Base-by-base conservation (phyloP, 768 basidiomycete species). In the Boletus speciosus region DNA sequence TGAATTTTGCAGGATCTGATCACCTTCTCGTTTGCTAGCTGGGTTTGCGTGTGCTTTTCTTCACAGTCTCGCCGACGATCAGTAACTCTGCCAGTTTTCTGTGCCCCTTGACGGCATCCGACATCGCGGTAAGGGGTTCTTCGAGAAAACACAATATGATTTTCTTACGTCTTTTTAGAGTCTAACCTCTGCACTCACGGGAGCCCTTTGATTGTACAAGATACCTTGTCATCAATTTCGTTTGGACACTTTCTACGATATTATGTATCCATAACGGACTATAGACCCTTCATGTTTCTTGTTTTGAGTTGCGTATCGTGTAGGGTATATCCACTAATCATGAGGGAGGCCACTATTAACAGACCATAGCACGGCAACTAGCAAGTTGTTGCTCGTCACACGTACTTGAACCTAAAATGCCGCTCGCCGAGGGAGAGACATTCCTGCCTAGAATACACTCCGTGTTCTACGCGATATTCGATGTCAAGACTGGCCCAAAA, bases 401-500 rank as follows among this genome's bases (percentile, higher is more conserved):
- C 53, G 2, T 14, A 16, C 25, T 46, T 46, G 45, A 36, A 21
- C 40, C 14, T 14, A 15, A 49, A 52, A 80, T 78, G 77, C 63
- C 74, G 47, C 70, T 25, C 34, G 34, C 72, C 9, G 75, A 79
- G 41, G 76, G 74, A 45, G 84, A 85, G 68, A 91, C 89, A 10
- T 93, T 88, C 72, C 78, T 87, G 43, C 90, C 90, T 36, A 74
- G 76, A 16, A 88, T 92, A 52, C 84, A 86, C 61, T 93, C 92
- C 11, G 88, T 96, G 14, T 98, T 98, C 75, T 98, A 97, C 65
- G 88, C 95, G 4, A 84, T 89, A 14, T 98, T 99, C 68, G 93
- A 98, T 71, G 79, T 86, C 36, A 74, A 73, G 6, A 83, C 88
- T 51, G 96, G 97, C 2, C 90, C 93, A 3, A 90, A 90, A 64